Conservation (phyloP, 2,329 filamentous ascomycete genomes). For the Fusarium fujikuroi region DNA sequence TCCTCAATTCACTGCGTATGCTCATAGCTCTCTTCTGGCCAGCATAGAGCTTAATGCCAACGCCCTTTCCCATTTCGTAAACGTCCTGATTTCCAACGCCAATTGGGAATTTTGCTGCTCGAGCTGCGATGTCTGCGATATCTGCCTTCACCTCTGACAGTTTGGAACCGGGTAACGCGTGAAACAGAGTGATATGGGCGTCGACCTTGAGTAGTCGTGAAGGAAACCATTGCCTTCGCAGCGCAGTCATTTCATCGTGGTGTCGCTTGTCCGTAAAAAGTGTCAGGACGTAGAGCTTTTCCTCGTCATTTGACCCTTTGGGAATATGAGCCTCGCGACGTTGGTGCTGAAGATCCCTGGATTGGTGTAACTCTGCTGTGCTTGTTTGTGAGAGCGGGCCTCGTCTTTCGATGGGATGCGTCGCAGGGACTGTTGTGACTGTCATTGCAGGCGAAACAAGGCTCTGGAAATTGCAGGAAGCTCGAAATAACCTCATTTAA, state of each 20-base stretch:
- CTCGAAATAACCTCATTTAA: background rate
- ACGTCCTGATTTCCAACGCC: background rate
- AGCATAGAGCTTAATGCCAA: constrained; percentile 15
- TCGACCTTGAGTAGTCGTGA: constrained; percentile 21
- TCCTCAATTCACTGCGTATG: constrained; percentile 18
- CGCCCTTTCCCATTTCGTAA: constrained; percentile 30
- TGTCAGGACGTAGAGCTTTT: constrained; percentile 21
- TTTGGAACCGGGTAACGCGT: constrained; percentile 30
- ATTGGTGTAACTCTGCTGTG: background rate
- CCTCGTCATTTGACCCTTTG: background rate
- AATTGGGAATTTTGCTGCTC: constrained; percentile 1
- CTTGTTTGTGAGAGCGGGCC: constrained; percentile 1
- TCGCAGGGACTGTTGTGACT: constrained; percentile 14
- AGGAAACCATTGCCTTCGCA: constrained; percentile 32
- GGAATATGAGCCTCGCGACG: constrained; percentile 18
- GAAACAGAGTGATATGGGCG: constrained; percentile 31
- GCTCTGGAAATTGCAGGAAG: background rate
- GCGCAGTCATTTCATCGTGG: constrained; percentile 11
- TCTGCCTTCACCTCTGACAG: constrained; percentile 12
- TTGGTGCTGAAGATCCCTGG: constrained; percentile 16
- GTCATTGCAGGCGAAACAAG: background rate
- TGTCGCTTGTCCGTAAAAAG: constrained; percentile 22
- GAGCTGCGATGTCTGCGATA: background rate
- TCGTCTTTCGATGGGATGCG: background rate
- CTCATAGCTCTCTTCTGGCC: background rate